Evolutionary conservation across 371 early-diverging fungal genomes (phyloP).

Genomic region (Batkoa obscura): DNA sequence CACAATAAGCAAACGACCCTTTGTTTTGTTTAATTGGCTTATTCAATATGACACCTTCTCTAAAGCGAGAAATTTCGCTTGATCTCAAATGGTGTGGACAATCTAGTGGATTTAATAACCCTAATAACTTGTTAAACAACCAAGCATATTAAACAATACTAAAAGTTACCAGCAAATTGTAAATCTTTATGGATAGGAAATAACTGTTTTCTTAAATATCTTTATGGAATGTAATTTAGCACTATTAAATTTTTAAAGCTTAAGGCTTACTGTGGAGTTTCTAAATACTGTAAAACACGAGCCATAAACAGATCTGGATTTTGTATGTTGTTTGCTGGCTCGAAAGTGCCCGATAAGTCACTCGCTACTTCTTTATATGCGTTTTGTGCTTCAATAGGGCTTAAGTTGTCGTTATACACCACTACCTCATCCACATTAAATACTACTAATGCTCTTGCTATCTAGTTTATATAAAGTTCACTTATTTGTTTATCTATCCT

Average conservation of each 20-base stretch:
- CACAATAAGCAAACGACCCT: conserved; percentile 40
- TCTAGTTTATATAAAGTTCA: conserved; percentile 14
- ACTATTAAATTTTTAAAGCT: background rate
- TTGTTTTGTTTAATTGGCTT: conserved; percentile 18
- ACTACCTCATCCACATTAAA: conserved; percentile 48
- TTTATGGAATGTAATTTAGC: conserved; percentile 8
- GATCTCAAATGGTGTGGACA: conserved; percentile 45
- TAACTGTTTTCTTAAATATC: conserved; percentile 39
- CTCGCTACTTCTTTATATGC: conserved; percentile 7
- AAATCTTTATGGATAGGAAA: conserved; percentile 52
- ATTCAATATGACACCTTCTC: conserved; percentile 43
- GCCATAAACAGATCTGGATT: conserved; percentile 40
- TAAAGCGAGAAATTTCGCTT: conserved; percentile 31
- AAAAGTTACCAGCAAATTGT: conserved; percentile 28
- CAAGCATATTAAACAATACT: background rate
- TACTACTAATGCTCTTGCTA: conserved; percentile 38
- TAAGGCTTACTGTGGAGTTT: conserved; percentile 32
- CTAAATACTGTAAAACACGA: conserved; percentile 41
- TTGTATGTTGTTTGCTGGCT: conserved; percentile 14
- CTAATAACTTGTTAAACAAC: conserved; percentile 8
- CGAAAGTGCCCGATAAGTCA: background rate
- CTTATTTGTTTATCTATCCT: background rate
- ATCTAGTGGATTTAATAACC: conserved; percentile 46
- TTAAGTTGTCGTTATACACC: conserved; percentile 34
- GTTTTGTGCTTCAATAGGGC: conserved; percentile 10